Evolutionary conservation across 208 protist genomes (phyloP).

Genomic region (Leishmania tropica): DNA sequence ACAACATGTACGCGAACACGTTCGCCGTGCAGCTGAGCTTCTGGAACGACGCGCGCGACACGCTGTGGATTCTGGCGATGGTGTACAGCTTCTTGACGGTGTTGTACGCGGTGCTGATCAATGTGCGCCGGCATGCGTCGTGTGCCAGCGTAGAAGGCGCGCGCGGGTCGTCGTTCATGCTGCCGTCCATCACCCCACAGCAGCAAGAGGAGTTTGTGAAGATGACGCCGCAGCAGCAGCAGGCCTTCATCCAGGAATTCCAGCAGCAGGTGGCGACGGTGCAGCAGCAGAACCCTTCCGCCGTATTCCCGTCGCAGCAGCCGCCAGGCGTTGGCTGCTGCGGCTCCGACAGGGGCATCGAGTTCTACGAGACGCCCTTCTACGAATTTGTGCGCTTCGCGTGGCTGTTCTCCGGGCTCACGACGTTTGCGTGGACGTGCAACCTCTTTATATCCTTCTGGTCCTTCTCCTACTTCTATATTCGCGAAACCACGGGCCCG

Average conservation of each 20-base stretch:
- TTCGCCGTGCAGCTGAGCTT: slow-evolving; percentile 65
- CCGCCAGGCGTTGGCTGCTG: slow-evolving; percentile 28
- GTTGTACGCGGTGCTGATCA: slow-evolving; percentile 58
- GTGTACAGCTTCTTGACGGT: slow-evolving; percentile 60
- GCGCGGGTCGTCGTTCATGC: neutral
- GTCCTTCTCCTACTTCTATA: slow-evolving; percentile 61
- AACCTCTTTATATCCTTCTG: slow-evolving; percentile 73
- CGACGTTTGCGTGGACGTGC: slow-evolving; percentile 56
- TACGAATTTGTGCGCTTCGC: slow-evolving; percentile 86
- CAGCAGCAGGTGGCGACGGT: slow-evolving; percentile 37
- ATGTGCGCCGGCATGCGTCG: slow-evolving; percentile 40
- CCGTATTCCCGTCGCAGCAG: neutral
- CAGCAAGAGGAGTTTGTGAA: slow-evolving; percentile 43
- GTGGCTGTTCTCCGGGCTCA: slow-evolving; percentile 77
- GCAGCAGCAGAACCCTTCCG: slow-evolving; percentile 31
- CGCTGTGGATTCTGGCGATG: slow-evolving; percentile 76
- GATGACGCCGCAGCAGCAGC: slow-evolving; percentile 56
- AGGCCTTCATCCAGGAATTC: slow-evolving; percentile 44
- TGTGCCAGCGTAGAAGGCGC: neutral
- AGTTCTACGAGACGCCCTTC: slow-evolving; percentile 84
- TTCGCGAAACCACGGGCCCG: slow-evolving; percentile 34
- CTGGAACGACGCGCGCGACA: slow-evolving; percentile 67
- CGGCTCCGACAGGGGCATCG: slow-evolving; percentile 39
- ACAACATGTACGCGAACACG: slow-evolving; percentile 58
- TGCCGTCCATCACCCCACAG: slow-evolving; percentile 38